Conservation (phyloP, 805 yeast species). For the Groenewaldozyma tartarivorans region DNA sequence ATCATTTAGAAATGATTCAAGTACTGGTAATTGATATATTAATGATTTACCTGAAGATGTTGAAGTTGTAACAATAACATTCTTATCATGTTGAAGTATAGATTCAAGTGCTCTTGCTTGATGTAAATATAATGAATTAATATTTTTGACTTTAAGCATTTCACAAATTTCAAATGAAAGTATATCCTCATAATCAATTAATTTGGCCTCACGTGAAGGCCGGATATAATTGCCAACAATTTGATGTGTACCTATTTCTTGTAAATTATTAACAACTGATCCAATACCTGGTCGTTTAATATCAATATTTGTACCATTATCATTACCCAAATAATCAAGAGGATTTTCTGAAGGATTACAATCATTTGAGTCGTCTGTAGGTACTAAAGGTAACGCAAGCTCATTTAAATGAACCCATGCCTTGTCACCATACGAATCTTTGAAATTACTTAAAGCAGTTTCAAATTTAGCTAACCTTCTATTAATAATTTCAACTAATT, state of each 20-base stretch:
- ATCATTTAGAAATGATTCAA: slow-evolving; percentile 27
- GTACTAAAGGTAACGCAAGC: slow-evolving; percentile 8
- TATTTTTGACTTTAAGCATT: slow-evolving; percentile 43
- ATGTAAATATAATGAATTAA: slow-evolving; percentile 59
- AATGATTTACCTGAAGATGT: slow-evolving; percentile 95
- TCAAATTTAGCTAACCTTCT: slow-evolving; percentile 48
- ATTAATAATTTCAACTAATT: slow-evolving; percentile 47
- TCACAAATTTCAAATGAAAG: slow-evolving; percentile 43
- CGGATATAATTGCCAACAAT: slow-evolving; percentile 43
- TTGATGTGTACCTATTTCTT: slow-evolving; percentile 33
- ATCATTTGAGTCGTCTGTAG: slow-evolving; percentile 4
- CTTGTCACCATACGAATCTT: slow-evolving; percentile 24
- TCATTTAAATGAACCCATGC: slow-evolving; percentile 33
- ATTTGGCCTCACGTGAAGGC: slow-evolving; percentile 38
- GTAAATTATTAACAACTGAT: slow-evolving; percentile 16
- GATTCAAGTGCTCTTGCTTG: slow-evolving; percentile 71
- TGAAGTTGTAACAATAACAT: slow-evolving; percentile 85
- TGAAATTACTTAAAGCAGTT: slow-evolving; percentile 30
- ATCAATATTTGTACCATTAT: slow-evolving; percentile 48
- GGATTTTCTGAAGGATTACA: slow-evolving; percentile 32
- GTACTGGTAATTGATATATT: slow-evolving; percentile 81
- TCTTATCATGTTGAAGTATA: slow-evolving; percentile 34
- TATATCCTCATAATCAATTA: slow-evolving; percentile 25
- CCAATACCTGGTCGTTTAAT: slow-evolving; percentile 43
- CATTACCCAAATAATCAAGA: slow-evolving; percentile 36